Evolutionary conservation across 139 green algal species (phyloP).

Genomic region (Spirogloea muscicola): DNA sequence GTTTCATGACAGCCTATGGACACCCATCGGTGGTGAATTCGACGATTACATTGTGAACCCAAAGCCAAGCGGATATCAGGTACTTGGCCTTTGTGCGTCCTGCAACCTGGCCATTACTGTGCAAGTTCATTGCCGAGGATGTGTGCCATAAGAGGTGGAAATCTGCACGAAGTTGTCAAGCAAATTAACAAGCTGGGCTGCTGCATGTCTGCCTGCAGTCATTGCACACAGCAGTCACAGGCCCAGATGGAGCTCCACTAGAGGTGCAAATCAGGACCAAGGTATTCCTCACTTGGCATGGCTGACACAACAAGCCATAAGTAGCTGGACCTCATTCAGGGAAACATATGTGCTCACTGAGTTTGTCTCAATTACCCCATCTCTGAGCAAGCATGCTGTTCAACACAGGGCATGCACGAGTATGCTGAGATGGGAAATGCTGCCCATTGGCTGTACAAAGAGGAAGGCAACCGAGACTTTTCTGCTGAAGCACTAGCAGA

Average conservation of each 20-base stretch:
- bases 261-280: slow-evolving; percentile 89
- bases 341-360: too few species aligned
- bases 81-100: neutral
- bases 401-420: slow-evolving; percentile 80
- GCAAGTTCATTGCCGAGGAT: too few species aligned
- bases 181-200: too few species aligned
- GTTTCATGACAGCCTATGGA: slow-evolving; percentile 48
- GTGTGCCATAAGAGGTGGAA: too few species aligned
- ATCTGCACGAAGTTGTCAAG: too few species aligned
- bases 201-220: slow-evolving; percentile 30
- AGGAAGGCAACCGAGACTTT: slow-evolving; percentile 57
- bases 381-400: too few species aligned
- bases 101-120: too few species aligned
- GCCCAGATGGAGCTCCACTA: slow-evolving; percentile 54
- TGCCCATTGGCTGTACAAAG: slow-evolving; percentile 96
- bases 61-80: slow-evolving; percentile 88
- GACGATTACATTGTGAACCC: slow-evolving; percentile 82
- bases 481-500: too few species aligned
- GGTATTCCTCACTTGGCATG: too few species aligned
- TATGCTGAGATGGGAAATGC: slow-evolving; percentile 86
- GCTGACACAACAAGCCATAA: too few species aligned
- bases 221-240: slow-evolving; percentile 64
- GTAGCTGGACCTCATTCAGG: too few species aligned
- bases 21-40: slow-evolving; percentile 57
- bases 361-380: too few species aligned